Evolutionary conservation across 306 rosid species (phyloP).

Genomic region (Trifolium fragiferum): DNA sequence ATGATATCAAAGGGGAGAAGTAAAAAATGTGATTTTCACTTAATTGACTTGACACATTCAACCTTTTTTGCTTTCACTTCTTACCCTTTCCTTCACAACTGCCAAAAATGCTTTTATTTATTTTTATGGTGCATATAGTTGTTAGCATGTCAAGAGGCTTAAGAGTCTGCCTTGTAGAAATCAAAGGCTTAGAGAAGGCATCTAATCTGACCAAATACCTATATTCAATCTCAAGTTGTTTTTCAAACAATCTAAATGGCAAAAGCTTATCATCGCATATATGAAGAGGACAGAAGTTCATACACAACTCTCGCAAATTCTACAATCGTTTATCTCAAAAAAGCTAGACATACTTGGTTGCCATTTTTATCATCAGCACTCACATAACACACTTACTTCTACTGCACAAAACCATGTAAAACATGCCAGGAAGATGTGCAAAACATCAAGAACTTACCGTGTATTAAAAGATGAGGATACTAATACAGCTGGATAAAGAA

Average conservation of each 20-base stretch:
- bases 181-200: background rate
- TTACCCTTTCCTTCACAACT: background rate
- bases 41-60: background rate
- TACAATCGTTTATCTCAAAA: background rate
- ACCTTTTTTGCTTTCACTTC: background rate
- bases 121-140: background rate
- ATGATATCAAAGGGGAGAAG: background rate
- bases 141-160: slow-evolving; percentile 14
- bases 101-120: background rate
- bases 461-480: slow-evolving; percentile 84
- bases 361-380: background rate
- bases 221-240: background rate
- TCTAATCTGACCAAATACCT: background rate
- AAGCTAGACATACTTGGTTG: slow-evolving; percentile 6
- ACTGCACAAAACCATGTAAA: slow-evolving; percentile 23
- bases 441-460: slow-evolving; percentile 55
- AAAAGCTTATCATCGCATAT: background rate
- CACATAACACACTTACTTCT: background rate
- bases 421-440: slow-evolving; percentile 13
- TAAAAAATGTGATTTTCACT: slow-evolving; percentile 12
- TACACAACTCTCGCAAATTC: background rate
- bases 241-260: slow-evolving; percentile 2
- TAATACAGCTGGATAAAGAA: slow-evolving; percentile 73
- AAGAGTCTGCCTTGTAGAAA: background rate
- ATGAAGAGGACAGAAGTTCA: background rate